phyloP scores from a whole-genome alignment of 495 filamentous ascomycete species.

The Cercophora samala region DNA sequence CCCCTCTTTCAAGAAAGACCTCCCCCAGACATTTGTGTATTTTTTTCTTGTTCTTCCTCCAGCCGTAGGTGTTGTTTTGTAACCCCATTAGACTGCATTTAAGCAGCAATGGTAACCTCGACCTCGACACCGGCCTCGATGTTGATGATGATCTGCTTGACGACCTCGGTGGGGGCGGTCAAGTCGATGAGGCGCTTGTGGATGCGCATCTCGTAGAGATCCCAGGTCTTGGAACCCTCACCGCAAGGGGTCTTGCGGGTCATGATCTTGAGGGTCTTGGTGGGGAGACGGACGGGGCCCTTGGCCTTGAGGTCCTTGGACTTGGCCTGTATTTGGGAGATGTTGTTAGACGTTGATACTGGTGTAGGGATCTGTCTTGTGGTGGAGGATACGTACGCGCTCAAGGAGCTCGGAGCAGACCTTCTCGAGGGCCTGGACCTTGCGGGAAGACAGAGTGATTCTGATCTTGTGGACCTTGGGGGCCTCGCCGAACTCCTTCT shows the following conservation, averaged over 20 bases:
- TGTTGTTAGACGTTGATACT: background rate
- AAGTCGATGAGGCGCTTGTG: conserved; percentile 87
- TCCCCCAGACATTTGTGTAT: conserved; percentile 7
- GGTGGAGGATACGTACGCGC: conserved; percentile 45
- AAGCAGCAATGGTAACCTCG: conserved; percentile 99
- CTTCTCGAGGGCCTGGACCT: conserved; percentile 94
- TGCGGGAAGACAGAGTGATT: conserved; percentile 92
- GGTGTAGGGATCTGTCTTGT: background rate
- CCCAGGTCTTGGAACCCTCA: conserved; percentile 99
- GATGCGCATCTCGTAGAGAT: conserved; percentile 98
- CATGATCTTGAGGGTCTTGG: conserved; percentile 90
- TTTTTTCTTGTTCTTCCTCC: conserved; percentile 8
- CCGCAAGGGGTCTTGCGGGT: conserved; percentile 80
- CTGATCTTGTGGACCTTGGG: conserved; percentile 34
- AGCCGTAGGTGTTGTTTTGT: background rate
- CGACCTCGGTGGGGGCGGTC: conserved; percentile 95
- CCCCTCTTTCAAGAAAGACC: background rate
- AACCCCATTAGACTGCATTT: conserved; percentile 35
- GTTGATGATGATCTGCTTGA: conserved; percentile 99
- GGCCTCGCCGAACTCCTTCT: conserved; percentile 77
- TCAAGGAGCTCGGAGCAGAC: conserved; percentile 97
- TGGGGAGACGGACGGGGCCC: conserved; percentile 97
- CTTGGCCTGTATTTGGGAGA: conserved; percentile 57
- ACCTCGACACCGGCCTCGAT: conserved; percentile 99
- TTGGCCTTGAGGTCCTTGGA: conserved; percentile 97